Percentiles rank a stretch among this genome's conserved stretches.
These are phyloP conservation scores for Lanzia echinophila DNA, from an alignment of 2,329 filamentous ascomycete genomes.

Conservation along the genomic window DNA sequence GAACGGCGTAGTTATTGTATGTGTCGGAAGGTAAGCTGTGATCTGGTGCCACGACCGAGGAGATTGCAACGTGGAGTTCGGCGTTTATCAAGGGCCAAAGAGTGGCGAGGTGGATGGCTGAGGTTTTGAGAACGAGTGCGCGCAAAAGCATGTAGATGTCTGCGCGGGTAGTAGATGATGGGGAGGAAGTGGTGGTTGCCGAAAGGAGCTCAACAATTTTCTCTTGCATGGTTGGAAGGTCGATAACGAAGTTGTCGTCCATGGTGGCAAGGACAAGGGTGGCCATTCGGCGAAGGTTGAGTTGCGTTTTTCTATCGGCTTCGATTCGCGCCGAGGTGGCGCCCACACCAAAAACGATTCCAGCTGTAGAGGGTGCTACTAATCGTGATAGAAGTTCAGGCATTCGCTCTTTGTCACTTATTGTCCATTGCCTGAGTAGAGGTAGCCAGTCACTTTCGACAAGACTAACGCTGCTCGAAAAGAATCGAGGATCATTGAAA, in stretches of 20 bases:
- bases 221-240: conserved; percentile 67
- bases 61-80: conserved; percentile 75
- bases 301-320: conserved; percentile 85
- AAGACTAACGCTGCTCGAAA: conserved; percentile 59
- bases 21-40: conserved; percentile 58
- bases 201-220: conserved; percentile 81
- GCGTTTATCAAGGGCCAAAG: conserved; percentile 88
- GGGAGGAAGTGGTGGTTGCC: conserved; percentile 81
- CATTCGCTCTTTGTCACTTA: conserved; percentile 83
- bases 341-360: conserved; percentile 97
- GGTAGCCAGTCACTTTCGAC: conserved; percentile 74
- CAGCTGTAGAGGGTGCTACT: conserved; percentile 79
- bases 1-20: conserved; percentile 67
- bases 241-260: conserved; percentile 72
- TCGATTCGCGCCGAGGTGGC: conserved; percentile 90
- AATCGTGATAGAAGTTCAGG: conserved; percentile 73
- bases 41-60: conserved; percentile 63
- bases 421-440: conserved; percentile 74
- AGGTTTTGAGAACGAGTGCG: conserved; percentile 72
- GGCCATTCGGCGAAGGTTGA: conserved; percentile 78
- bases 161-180: conserved; percentile 79
- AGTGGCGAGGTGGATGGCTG: conserved; percentile 69
- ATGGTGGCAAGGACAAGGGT: conserved; percentile 71
- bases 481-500: conserved; percentile 85
- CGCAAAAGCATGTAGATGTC: conserved; percentile 87